These are phyloP conservation scores for Phaseolus lunatus DNA, from an alignment of 306 rosid genomes.

Conservation along the genomic window DNA sequence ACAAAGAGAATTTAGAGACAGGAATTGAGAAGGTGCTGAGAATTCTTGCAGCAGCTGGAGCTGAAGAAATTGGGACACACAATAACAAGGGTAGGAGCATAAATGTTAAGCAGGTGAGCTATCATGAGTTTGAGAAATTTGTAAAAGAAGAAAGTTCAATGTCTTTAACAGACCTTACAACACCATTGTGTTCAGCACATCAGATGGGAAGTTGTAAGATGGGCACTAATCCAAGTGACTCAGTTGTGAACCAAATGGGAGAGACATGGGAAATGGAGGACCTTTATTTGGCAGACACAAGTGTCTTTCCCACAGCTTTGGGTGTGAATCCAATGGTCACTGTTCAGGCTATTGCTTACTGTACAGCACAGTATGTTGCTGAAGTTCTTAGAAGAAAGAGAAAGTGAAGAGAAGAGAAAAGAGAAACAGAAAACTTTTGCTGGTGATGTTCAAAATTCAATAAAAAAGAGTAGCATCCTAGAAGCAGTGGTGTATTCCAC, in stretches of 20 bases:
- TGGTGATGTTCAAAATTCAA: neutral
- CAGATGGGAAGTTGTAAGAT: constrained; percentile 91
- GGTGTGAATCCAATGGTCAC: constrained; percentile 92
- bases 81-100: constrained; percentile 59
- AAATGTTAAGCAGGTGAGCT: constrained; percentile 63
- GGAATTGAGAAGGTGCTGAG: constrained; percentile 75
- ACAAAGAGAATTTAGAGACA: constrained; percentile 57
- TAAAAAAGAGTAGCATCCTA: neutral
- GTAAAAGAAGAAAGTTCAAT: constrained; percentile 75
- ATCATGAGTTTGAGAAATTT: constrained; percentile 65
- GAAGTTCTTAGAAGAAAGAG: constrained; percentile 64
- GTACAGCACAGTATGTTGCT: constrained; percentile 76
- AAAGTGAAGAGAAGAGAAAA: neutral
- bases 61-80: constrained; percentile 89
- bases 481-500: neutral
- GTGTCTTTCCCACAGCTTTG: constrained; percentile 86
- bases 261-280: constrained; percentile 86
- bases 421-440: neutral
- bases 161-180: constrained; percentile 51
- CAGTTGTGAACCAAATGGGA: constrained; percentile 76
- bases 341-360: constrained; percentile 80
- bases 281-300: constrained; percentile 73
- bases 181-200: constrained; percentile 76
- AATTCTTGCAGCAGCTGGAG: constrained; percentile 85
- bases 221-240: constrained; percentile 61